Evolutionary conservation across 495 filamentous ascomycete genomes (phyloP), one percentile per base, ranked within the genome.

Genomic region (Daldinia loculata): DNA sequence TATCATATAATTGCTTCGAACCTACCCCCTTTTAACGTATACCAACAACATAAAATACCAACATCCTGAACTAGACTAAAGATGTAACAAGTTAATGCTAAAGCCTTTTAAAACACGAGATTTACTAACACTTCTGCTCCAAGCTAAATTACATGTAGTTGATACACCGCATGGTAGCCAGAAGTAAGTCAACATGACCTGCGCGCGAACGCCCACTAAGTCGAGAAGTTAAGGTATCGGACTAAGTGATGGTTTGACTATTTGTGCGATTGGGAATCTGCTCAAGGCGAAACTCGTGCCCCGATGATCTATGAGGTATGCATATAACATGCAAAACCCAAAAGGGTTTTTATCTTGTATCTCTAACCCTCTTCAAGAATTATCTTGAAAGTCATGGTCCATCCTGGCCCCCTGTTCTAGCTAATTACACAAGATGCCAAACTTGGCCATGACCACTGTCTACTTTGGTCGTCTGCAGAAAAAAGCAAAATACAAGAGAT

Each of bases 391-490:
- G 53, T 63, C 63, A 63, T 53, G 51, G 45, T 39, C 56, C 64
- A 43, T 56, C 27, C 27, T 69, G 41, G 11, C 45, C 36, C 17
- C 45, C 34, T 17, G 59, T 61, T 56, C 43, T 64, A 71, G 55
- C 56, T 71, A 72, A 45, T 65, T 69, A 75, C 69, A 69, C 69
- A 72, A 63, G 26, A 67, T 56, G 72, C 65, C 69, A 56, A 34
- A 56, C 57, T 14, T 69, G 65, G 69, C 66, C 26, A 66, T 34
- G 66, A 73, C 57, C 57, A 39, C 45, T 8, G 15, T 32, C 30
- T 41, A 58, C 22, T 51, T 61, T 19, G n/a, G 51, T 63, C 66
- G 34, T 61, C 26, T 11, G 12, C 5, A 41, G 43, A 50, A 59
- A 61, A 62, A 50, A 30, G 38, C 38, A 76, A 60, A 71, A 63